These are phyloP conservation scores for Lepidium didymum DNA, from an alignment of 345 rosid species.

Conservation along the genomic window DNA sequence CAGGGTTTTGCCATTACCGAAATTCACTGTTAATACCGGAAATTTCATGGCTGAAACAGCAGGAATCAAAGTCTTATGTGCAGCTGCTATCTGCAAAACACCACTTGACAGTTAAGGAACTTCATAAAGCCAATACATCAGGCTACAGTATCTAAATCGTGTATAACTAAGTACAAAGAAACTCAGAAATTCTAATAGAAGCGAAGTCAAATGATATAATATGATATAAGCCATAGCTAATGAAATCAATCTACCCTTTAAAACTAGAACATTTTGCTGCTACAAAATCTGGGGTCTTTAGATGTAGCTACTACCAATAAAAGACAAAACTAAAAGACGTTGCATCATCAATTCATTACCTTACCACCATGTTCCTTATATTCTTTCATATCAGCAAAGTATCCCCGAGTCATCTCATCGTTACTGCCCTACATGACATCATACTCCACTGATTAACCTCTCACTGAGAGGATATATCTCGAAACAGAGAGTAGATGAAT, in stretches of 20 bases:
- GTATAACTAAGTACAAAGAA: background rate
- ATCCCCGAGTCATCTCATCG: constrained; percentile 95
- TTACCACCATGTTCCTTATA: constrained; percentile 82
- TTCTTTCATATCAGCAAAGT: constrained; percentile 71
- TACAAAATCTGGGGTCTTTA: background rate
- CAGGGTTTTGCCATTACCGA: constrained; percentile 40
- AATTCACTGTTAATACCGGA: constrained; percentile 50
- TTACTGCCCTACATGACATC: constrained; percentile 71
- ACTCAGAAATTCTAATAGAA: background rate
- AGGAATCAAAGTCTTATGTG: constrained; percentile 58
- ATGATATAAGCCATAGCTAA: background rate
- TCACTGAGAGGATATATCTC: background rate
- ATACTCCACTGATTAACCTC: constrained; percentile 16
- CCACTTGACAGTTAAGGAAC: background rate
- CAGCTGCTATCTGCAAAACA: constrained; percentile 60
- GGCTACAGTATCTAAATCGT: background rate
- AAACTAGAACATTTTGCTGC: background rate
- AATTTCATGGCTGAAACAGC: constrained; percentile 59
- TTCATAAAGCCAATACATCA: background rate
- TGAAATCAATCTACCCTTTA: background rate
- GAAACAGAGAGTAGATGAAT: background rate
- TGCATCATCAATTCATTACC: constrained; percentile 35
- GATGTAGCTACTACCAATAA: background rate
- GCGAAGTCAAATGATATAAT: background rate
- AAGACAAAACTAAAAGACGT: background rate